These are phyloP conservation scores for Aspergillus melleus DNA, from an alignment of 2,329 filamentous ascomycete species.

Conservation along the genomic window DNA sequence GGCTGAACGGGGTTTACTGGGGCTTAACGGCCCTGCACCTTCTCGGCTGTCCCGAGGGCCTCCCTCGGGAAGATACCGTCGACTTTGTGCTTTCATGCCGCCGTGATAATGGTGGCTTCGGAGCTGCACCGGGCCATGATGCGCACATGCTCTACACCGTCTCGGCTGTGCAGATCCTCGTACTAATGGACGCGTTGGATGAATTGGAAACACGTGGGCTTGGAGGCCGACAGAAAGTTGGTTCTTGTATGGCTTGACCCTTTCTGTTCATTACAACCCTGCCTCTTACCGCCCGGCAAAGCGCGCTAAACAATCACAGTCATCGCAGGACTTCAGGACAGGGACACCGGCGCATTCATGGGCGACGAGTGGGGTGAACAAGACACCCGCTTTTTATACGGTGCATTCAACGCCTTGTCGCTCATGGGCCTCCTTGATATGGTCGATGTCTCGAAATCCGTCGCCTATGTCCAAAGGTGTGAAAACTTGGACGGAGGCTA, in stretches of 20 bases:
- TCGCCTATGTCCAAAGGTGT: conserved; percentile 76
- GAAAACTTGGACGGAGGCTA: conserved; percentile 95
- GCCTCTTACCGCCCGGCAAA: neutral
- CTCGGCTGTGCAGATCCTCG: conserved; percentile 90
- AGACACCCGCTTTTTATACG: conserved; percentile 92
- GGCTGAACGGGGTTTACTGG: conserved; percentile 96
- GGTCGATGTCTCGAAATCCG: conserved; percentile 77
- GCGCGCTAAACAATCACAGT: conserved; percentile 48
- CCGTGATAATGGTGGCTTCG: conserved; percentile 85
- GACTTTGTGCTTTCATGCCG: conserved; percentile 96
- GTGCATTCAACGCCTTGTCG: conserved; percentile 84
- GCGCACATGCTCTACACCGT: conserved; percentile 95
- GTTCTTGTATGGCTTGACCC: conserved; percentile 70
- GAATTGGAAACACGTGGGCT: conserved; percentile 72
- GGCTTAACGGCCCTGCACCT: conserved; percentile 86
- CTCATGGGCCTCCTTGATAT: conserved; percentile 72
- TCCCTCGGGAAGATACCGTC: conserved; percentile 78
- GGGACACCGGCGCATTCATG: conserved; percentile 78
- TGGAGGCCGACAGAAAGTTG: conserved; percentile 70
- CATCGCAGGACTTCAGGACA: conserved; percentile 80
- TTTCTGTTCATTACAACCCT: conserved; percentile 4
- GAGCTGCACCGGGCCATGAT: conserved; percentile 90
- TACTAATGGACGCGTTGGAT: conserved; percentile 78
- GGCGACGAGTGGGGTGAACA: conserved; percentile 97
- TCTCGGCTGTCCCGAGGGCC: conserved; percentile 74